Evolutionary conservation across 2,329 filamentous ascomycete genomes (phyloP).

Genomic region (Pseudophaeomoniella oleicola): DNA sequence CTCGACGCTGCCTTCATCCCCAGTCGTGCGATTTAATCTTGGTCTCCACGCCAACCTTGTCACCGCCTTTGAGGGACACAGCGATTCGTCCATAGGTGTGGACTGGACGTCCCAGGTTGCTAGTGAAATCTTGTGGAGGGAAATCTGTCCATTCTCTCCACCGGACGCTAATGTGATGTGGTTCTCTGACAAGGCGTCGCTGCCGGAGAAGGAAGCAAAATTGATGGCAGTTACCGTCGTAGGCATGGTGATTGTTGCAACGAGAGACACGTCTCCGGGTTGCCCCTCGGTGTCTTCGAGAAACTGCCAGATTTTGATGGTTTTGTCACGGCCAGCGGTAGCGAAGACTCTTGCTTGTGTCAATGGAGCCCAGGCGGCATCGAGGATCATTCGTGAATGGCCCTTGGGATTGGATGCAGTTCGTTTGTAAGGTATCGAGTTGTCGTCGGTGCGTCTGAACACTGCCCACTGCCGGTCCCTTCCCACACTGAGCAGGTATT

Average conservation of each 20-base stretch:
- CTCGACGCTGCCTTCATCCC: slow-evolving; percentile 2
- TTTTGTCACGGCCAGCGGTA: slow-evolving; percentile 82
- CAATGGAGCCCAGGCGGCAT: slow-evolving; percentile 64
- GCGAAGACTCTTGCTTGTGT: slow-evolving; percentile 45
- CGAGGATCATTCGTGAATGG: slow-evolving; percentile 84
- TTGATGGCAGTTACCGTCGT: slow-evolving; percentile 39
- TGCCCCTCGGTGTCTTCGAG: slow-evolving; percentile 16
- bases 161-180: slow-evolving; percentile 28
- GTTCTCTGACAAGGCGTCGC: slow-evolving; percentile 18
- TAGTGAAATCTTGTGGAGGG: slow-evolving; percentile 24
- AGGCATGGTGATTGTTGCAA: slow-evolving; percentile 17
- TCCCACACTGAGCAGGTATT: slow-evolving; percentile 70
- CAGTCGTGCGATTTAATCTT: neutral
- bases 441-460: slow-evolving; percentile 42
- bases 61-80: slow-evolving; percentile 49
- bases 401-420: slow-evolving; percentile 62
- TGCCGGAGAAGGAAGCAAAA: slow-evolving; percentile 53
- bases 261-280: slow-evolving; percentile 24
- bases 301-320: slow-evolving; percentile 57
- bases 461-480: slow-evolving; percentile 84
- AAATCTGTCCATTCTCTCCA: slow-evolving; percentile 31
- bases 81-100: slow-evolving; percentile 17
- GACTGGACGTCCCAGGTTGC: slow-evolving; percentile 16
- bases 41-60: slow-evolving; percentile 59
- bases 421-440: slow-evolving; percentile 37